Evolutionary conservation across 2,329 filamentous ascomycete genomes (phyloP), one percentile per base, ranked within the genome.

Genomic region (Talaromyces sp.): DNA sequence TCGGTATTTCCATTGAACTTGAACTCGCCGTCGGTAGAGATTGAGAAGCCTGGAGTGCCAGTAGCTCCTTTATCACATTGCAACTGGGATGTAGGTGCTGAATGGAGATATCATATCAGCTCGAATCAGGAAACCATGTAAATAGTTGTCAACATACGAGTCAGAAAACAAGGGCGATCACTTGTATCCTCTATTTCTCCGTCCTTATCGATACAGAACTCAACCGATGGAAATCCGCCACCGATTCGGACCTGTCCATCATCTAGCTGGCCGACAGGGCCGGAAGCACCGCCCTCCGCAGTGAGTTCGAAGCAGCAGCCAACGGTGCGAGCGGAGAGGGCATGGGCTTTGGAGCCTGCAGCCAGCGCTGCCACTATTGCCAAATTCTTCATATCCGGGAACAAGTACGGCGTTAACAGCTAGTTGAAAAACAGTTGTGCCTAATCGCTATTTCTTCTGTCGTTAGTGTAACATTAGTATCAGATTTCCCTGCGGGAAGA

Each of bases 231-330:
- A 17, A 83, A 70, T 26, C 63, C 75, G 50, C 81, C 81, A 43
- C 82, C 81, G 52, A 87, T 79, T 52, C 85, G 80, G 67, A 81
- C 82, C 73, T 89, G 86, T 8, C 87, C 87, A 70, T 87, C 84
- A 58, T 61, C 65, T 31, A 89, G 77, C 69, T 89, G 82, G 12
- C 84, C 85, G 43, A 89, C 75, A 3, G 76, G 70, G 21, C 85
- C 84, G 29, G 56, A 61, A 48, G 78, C 76, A 14, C 75, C 73
- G 59, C 74, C 77, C 12, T 82, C 81, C 31, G 75, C 80, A 8
- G 74, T 77, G 32, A 87, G 67, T 60, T 79, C 75, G 71, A 87
- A 86, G 64, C 79, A 80, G 67, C 83, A 83, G 54, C 68, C 73
- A 35, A 70, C 71, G 56, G 63, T 65, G 38, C 77, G 71, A 59